Evolutionary conservation across 345 rosid genomes (phyloP).

Genomic region (Punica granatum): DNA sequence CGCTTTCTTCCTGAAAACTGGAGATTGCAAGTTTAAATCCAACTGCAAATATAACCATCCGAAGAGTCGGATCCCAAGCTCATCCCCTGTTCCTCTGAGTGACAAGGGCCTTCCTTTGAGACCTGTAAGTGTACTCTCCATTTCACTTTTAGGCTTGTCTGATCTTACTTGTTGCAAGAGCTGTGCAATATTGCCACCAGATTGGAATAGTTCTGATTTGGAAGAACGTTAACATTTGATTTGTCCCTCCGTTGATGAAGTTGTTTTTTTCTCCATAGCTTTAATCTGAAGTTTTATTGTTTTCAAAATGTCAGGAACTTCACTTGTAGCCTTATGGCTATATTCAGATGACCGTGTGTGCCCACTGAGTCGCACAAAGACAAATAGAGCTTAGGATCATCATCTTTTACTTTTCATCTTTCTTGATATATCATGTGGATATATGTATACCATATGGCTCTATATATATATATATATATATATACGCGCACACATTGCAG

Average conservation of each 20-base stretch:
- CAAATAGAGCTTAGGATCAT: background rate
- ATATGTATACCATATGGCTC: background rate
- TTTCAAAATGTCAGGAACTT: background rate
- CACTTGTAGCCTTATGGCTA: background rate
- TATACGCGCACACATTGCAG: background rate
- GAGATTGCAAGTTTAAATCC: slow-evolving; percentile 74
- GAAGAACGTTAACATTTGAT: background rate
- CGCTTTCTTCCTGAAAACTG: slow-evolving; percentile 61
- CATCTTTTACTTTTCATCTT: too few relatives aligned
- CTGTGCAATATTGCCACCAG: background rate
- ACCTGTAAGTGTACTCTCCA: slow-evolving; percentile 54
- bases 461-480: too few relatives aligned
- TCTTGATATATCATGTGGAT: background rate
- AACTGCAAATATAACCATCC: slow-evolving; percentile 93
- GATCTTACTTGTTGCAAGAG: background rate
- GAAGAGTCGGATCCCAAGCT: slow-evolving; percentile 38
- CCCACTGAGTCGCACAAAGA: background rate
- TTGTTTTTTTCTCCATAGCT: background rate
- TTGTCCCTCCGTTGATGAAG: background rate
- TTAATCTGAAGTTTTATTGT: background rate
- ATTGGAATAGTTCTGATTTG: background rate
- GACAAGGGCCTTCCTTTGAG: slow-evolving; percentile 94
- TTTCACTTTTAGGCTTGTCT: slow-evolving; percentile 7
- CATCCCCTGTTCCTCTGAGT: slow-evolving; percentile 49
- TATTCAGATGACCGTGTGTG: background rate